Conservation (phyloP, 192 early-diverging fungal genomes). For the Coemansia sp. region DNA sequence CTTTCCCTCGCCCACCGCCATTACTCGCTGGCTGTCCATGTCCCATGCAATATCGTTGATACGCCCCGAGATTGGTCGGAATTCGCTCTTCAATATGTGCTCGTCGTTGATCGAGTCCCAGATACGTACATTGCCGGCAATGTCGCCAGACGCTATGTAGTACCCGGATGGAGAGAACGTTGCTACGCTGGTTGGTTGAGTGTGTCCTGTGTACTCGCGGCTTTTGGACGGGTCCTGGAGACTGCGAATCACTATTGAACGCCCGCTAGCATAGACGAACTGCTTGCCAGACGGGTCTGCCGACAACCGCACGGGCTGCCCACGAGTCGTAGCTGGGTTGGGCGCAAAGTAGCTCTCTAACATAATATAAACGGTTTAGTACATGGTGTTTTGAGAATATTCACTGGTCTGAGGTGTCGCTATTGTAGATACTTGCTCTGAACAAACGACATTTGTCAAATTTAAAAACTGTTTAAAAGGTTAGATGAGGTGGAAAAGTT, state of each 20-base stretch:
- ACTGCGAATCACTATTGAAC: conserved; percentile 83
- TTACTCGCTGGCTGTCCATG: conserved; percentile 91
- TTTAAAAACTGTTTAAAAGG: neutral
- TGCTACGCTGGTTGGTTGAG: conserved; percentile 78
- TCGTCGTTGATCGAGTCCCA: conserved; percentile 87
- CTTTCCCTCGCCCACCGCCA: conserved; percentile 95
- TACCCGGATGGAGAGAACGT: conserved; percentile 89
- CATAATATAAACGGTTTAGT: neutral
- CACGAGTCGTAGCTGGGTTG: conserved; percentile 77
- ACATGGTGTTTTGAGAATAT: neutral
- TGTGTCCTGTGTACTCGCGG: conserved; percentile 84
- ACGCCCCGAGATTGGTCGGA: conserved; percentile 70
- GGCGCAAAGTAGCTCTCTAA: conserved; percentile 64
- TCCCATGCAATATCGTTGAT: conserved; percentile 95
- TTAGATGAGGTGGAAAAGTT: neutral
- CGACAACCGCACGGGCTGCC: conserved; percentile 79
- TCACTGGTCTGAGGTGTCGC: neutral
- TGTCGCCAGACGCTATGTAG: conserved; percentile 96
- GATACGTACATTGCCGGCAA: conserved; percentile 84
- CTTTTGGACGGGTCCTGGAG: conserved; percentile 52
- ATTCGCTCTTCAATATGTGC: conserved; percentile 86
- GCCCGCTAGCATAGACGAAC: conserved; percentile 91
- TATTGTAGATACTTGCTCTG: conserved; percentile 33
- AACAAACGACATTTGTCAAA: conserved; percentile 33
- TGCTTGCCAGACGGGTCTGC: conserved; percentile 80